Conservation (phyloP, 1,284 basidiomycete genomes). For the Cutaneotrichosporon cyanovorans region DNA sequence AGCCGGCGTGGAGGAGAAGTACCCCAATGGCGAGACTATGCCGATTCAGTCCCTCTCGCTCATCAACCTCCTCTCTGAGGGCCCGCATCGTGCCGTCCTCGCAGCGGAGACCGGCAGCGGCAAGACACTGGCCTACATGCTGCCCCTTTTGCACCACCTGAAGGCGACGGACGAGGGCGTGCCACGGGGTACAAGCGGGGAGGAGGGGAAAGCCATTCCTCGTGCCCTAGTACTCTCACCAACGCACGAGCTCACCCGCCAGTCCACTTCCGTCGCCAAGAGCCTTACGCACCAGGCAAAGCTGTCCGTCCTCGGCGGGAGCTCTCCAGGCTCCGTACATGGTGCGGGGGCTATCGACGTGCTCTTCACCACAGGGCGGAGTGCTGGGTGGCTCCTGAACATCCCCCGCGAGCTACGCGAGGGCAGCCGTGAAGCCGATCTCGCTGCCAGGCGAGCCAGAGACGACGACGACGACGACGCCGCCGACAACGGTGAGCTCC, state of each 20-base stretch:
- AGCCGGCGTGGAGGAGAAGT: constrained; percentile 52
- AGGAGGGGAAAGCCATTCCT: constrained; percentile 44
- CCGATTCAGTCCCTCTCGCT: constrained; percentile 67
- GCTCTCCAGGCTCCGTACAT: constrained; percentile 44
- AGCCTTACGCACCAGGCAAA: constrained; percentile 64
- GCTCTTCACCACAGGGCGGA: constrained; percentile 62
- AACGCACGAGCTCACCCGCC: constrained; percentile 77
- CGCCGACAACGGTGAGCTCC: too few species aligned
- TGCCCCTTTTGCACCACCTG: constrained; percentile 69
- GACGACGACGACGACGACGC: constrained; percentile 3
- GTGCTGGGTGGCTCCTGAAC: constrained; percentile 78
- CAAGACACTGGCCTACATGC: constrained; percentile 80
- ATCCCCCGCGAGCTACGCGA: constrained; percentile 62
- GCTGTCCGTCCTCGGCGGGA: constrained; percentile 61
- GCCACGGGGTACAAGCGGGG: background rate
- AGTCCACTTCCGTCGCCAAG: constrained; percentile 67
- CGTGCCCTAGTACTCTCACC: constrained; percentile 73
- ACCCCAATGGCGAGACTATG: constrained; percentile 52
- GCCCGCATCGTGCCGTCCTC: constrained; percentile 51
- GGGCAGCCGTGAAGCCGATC: background rate
- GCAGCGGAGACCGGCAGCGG: constrained; percentile 83
- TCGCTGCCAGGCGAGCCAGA: background rate
- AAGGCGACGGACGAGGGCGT: constrained; percentile 49
- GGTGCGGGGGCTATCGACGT: constrained; percentile 53
- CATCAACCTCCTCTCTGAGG: constrained; percentile 50